A percentile compares a stretch with the other conserved stretches of the same genome.
Evolutionary conservation across 2,329 filamentous ascomycete genomes (phyloP).

Genomic region (Scedosporium boydii): DNA sequence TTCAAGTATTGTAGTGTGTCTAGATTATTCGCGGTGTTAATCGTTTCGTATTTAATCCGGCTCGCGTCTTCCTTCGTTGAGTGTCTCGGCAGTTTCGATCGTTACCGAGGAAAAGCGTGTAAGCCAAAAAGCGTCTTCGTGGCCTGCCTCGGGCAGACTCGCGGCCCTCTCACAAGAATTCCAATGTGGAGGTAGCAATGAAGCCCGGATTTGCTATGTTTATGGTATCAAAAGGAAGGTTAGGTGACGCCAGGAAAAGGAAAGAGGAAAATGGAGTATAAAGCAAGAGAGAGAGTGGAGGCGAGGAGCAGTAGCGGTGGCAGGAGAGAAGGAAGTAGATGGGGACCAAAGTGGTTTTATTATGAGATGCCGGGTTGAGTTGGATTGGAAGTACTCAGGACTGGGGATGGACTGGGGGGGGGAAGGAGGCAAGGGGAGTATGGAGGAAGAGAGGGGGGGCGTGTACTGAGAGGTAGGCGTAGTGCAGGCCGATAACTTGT

Average conservation of each 20-base stretch:
- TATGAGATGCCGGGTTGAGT: background rate
- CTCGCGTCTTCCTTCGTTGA: background rate
- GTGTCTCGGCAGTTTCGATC: background rate
- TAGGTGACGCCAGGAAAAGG: background rate
- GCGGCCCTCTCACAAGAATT: background rate
- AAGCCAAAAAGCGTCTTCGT: background rate
- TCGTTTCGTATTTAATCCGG: background rate
- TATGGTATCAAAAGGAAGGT: background rate
- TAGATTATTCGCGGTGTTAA: background rate
- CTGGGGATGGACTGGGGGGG: background rate
- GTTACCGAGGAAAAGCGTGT: background rate
- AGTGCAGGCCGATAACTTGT: background rate
- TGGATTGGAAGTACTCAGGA: background rate
- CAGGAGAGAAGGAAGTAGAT: background rate
- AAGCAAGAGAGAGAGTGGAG: background rate
- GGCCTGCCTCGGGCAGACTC: no score
- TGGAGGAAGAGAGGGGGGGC: background rate
- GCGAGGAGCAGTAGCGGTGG: background rate
- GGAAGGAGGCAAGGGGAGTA: background rate
- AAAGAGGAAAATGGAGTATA: background rate
- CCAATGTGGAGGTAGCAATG: background rate
- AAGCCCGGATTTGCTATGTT: background rate
- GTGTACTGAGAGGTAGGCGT: background rate
- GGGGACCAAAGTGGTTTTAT: slow-evolving; percentile 4
- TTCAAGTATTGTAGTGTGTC: background rate